phyloP scores from a whole-genome alignment of 306 rosid species.

The Castanea mollissima region DNA sequence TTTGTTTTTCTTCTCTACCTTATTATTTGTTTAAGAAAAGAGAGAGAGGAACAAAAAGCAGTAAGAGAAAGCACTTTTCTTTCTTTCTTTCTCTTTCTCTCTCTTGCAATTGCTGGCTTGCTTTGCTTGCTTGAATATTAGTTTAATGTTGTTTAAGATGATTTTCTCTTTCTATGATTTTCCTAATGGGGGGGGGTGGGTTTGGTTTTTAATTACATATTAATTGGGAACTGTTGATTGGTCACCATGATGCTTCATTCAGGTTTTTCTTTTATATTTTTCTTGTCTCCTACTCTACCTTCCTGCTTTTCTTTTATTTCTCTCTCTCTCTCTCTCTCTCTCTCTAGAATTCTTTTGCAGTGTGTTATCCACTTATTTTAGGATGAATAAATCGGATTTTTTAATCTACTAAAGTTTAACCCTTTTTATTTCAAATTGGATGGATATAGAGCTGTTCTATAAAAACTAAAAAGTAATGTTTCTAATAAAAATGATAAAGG shows the following conservation, averaged over 20 bases:
- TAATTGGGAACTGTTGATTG: conserved; percentile 12
- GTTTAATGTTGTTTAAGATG: not conserved
- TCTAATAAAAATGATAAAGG: too few species aligned
- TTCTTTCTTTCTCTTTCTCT: not conserved
- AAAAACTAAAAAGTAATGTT: too few species aligned
- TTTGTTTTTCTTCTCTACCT: conserved; percentile 25
- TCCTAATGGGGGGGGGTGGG: not conserved
- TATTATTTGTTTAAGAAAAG: not conserved
- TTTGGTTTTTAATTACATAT: not conserved
- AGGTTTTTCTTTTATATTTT: not conserved
- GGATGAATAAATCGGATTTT: too few species aligned
- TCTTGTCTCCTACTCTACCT: not conserved
- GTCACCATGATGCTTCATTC: conserved; percentile 30
- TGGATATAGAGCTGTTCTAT: too few species aligned
- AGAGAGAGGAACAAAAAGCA: not conserved
- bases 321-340: not conserved
- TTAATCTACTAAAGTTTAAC: too few species aligned
- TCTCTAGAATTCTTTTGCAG: too few species aligned
- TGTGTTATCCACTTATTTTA: too few species aligned
- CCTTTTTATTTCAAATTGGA: too few species aligned
- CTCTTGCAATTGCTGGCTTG: too few species aligned
- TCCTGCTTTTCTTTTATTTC: not conserved
- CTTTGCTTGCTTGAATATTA: too few species aligned
- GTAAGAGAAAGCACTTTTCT: conserved; percentile 24
- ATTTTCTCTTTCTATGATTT: not conserved